phyloP scores from a whole-genome alignment of 495 filamentous ascomycete species.

The Thermochaetoides thermophila region DNA sequence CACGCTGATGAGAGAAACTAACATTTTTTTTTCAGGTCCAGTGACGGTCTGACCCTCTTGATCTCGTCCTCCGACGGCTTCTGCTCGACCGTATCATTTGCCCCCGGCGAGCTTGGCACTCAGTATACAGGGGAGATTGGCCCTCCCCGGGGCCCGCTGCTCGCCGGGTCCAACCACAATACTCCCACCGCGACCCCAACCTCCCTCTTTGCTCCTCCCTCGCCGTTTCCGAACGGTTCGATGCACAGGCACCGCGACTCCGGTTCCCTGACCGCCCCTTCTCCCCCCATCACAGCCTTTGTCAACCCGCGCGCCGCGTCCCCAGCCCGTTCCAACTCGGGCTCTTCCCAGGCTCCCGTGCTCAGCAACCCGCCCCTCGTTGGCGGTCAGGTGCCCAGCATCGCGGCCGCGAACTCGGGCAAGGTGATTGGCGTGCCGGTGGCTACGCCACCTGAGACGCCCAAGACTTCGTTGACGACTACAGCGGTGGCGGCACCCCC shows the following conservation, averaged over 20 bases:
- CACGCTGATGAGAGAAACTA: no score
- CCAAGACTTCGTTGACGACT: conserved; percentile 30
- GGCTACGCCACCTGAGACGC: conserved; percentile 72
- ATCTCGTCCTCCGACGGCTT: conserved; percentile 98
- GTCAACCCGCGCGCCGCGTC: conserved; percentile 47
- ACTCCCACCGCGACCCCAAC: conserved; percentile 54
- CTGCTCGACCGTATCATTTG: conserved; percentile 81
- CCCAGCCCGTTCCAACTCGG: conserved; percentile 70
- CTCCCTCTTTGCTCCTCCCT: conserved; percentile 40
- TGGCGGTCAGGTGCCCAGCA: conserved; percentile 54
- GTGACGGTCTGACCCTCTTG: conserved; percentile 76
- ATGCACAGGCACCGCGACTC: conserved; percentile 36
- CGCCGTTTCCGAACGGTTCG: conserved; percentile 31
- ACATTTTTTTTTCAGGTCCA: conserved; percentile 54
- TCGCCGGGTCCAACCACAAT: conserved; percentile 39
- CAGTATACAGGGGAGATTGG: conserved; percentile 56
- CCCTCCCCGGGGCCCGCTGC: conserved; percentile 27
- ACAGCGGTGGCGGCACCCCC: neutral
- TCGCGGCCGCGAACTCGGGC: conserved; percentile 53
- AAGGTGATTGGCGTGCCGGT: conserved; percentile 40
- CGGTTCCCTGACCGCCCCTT: conserved; percentile 39
- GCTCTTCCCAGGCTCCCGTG: conserved; percentile 44
- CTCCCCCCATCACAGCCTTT: conserved; percentile 30
- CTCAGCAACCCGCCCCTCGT: conserved; percentile 70
- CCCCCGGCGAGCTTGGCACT: conserved; percentile 75